phyloP scores from a whole-genome alignment of 73 alveolate genomes.

The Symbiodinium pilosum region DNA sequence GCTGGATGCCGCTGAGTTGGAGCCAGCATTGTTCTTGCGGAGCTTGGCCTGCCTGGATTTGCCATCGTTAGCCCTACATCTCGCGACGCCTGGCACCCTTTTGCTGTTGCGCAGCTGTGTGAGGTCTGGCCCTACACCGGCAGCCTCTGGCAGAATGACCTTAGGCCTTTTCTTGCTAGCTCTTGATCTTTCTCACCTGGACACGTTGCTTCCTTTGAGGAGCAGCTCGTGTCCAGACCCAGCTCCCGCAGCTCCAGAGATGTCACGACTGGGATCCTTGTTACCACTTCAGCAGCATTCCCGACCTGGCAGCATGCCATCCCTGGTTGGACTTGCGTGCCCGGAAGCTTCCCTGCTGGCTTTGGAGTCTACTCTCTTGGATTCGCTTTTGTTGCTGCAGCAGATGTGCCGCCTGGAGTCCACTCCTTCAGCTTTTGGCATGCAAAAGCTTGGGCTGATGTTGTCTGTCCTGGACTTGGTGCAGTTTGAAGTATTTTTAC shows the following conservation, averaged over 20 bases:
- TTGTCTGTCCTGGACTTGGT: neutral
- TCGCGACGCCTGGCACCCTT: neutral
- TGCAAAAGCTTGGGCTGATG: neutral
- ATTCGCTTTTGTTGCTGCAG: neutral
- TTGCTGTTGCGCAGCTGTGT: neutral
- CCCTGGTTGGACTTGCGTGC: neutral
- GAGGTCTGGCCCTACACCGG: neutral
- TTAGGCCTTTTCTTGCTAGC: conserved; percentile 4
- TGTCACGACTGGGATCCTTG: conserved; percentile 5
- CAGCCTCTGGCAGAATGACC: conserved; percentile 26
- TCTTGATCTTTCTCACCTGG: conserved; percentile 39
- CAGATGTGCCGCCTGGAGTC: conserved; percentile 15
- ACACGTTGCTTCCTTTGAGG: neutral
- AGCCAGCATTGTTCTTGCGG: neutral
- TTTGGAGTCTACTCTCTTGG: neutral
- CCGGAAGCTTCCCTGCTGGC: neutral
- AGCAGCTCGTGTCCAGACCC: neutral
- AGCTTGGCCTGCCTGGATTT: neutral
- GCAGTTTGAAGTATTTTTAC: neutral
- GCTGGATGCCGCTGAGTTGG: conserved; percentile 10
- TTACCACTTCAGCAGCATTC: neutral
- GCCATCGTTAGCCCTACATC: neutral
- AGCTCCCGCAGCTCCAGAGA: neutral
- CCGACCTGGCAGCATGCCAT: neutral
- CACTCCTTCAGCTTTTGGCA: neutral